phyloP scores from a whole-genome alignment of 306 rosid genomes.

The Acacia confusa region DNA sequence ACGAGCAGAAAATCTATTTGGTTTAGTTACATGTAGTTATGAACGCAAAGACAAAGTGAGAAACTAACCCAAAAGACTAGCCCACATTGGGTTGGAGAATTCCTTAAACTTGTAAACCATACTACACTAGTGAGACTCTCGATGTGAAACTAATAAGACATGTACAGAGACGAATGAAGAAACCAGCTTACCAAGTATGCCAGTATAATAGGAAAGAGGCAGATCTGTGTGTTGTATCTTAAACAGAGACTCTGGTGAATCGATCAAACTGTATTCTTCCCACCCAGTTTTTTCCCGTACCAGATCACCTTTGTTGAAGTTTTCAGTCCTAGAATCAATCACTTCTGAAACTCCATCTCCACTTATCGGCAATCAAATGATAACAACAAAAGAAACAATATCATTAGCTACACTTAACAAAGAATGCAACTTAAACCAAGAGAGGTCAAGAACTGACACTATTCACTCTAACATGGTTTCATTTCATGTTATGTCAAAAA shows the following conservation, averaged over 20 bases:
- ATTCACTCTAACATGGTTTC: neutral
- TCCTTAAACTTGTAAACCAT: no score
- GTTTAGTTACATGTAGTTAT: no score
- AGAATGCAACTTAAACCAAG: neutral
- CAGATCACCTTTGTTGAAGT: constrained; percentile 6
- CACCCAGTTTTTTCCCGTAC: constrained; percentile 5
- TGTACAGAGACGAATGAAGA: neutral
- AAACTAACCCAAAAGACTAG: no score
- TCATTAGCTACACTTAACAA: neutral
- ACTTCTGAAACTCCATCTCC: constrained; percentile 44
- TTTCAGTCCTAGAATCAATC: constrained; percentile 10
- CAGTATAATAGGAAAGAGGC: constrained; percentile 57
- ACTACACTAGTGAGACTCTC: no score
- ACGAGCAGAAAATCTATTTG: no score
- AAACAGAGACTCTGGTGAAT: constrained; percentile 20
- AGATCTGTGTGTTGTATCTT: constrained; percentile 47
- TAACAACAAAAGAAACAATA: neutral
- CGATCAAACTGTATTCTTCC: constrained; percentile 32
- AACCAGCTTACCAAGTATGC: constrained; percentile 43
- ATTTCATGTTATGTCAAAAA: neutral
- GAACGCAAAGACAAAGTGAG: no score
- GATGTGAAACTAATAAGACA: neutral
- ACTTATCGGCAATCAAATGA: constrained; percentile 36
- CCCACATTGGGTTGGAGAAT: no score
- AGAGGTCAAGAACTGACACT: neutral